phyloP scores from a whole-genome alignment of 1,139 yeast genomes.

The Saccharomyces hybrid region DNA sequence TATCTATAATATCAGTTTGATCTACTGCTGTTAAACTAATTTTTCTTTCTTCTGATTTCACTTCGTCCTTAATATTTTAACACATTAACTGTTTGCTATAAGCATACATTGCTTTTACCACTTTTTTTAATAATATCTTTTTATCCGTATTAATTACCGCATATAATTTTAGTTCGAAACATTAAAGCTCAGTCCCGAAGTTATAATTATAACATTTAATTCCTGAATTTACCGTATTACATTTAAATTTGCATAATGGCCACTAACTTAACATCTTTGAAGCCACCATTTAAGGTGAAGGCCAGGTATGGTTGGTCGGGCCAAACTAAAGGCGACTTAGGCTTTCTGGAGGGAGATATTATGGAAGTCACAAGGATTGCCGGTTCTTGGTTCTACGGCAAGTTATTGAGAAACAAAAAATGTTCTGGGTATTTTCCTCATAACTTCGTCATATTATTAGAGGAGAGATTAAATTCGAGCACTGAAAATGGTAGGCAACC shows the following conservation, averaged over 20 bases:
- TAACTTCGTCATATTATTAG: constrained; percentile 66
- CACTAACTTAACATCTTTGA: constrained; percentile 16
- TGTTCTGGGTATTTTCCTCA: constrained; percentile 75
- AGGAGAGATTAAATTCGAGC: constrained; percentile 21
- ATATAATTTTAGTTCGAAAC: neutral
- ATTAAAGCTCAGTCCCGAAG: neutral
- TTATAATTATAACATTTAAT: neutral
- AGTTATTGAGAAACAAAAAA: constrained; percentile 67
- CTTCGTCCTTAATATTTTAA: neutral
- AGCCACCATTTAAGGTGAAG: constrained; percentile 61
- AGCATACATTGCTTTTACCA: neutral
- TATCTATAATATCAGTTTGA: neutral
- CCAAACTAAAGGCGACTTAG: constrained; percentile 78
- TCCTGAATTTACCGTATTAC: neutral
- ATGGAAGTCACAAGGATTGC: constrained; percentile 81
- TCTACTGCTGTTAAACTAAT: neutral
- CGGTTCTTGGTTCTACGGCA: constrained; percentile 91
- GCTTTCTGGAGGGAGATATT: constrained; percentile 86
- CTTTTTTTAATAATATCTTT: neutral
- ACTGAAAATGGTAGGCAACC: neutral
- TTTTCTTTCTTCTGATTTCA: neutral
- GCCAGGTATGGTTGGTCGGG: constrained; percentile 89
- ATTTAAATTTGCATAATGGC: neutral
- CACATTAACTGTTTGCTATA: neutral
- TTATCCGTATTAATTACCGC: neutral